Evolutionary conservation across 345 rosid genomes (phyloP).

Genomic region (Salix purpurea): DNA sequence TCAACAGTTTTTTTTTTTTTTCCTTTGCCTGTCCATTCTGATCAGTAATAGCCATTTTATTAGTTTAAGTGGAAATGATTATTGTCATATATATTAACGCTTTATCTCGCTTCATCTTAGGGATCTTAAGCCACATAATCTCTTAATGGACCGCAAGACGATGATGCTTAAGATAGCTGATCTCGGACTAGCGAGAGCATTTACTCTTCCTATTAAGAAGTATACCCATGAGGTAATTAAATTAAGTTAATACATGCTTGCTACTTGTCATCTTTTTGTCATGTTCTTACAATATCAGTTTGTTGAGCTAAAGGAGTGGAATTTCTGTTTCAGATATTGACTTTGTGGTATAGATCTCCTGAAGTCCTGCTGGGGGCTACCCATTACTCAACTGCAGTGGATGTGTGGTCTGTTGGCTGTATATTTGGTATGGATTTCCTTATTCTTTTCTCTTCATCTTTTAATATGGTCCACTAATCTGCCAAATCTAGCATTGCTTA

Average conservation of each 20-base stretch:
- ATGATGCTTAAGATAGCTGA: conserved; percentile 86
- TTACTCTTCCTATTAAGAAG: conserved; percentile 88
- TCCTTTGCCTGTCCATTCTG: background rate
- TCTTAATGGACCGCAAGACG: conserved; percentile 73
- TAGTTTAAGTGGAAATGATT: background rate
- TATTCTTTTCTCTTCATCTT: background rate
- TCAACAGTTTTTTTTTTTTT: background rate
- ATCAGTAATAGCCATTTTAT: background rate
- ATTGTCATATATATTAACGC: background rate
- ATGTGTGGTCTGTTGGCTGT: conserved; percentile 94
- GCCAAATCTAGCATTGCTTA: background rate
- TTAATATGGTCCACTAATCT: background rate
- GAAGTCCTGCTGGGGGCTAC: conserved; percentile 93
- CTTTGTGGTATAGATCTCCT: conserved; percentile 96
- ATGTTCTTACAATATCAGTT: background rate
- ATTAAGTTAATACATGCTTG: background rate
- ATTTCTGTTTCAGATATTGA: conserved; percentile 55
- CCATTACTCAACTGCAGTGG: conserved; percentile 95
- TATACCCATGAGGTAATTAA: conserved; percentile 80
- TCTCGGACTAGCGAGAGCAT: conserved; percentile 87
- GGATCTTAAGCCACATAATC: conserved; percentile 97
- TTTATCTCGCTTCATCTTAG: conserved; percentile 24
- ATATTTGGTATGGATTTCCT: conserved; percentile 58
- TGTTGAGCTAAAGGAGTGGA: background rate
- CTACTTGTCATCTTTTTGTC: background rate